Evolutionary conservation across 768 basidiomycete genomes (phyloP), one percentile per base, ranked within the genome.

Genomic region (Hirschioporus abietinus): DNA sequence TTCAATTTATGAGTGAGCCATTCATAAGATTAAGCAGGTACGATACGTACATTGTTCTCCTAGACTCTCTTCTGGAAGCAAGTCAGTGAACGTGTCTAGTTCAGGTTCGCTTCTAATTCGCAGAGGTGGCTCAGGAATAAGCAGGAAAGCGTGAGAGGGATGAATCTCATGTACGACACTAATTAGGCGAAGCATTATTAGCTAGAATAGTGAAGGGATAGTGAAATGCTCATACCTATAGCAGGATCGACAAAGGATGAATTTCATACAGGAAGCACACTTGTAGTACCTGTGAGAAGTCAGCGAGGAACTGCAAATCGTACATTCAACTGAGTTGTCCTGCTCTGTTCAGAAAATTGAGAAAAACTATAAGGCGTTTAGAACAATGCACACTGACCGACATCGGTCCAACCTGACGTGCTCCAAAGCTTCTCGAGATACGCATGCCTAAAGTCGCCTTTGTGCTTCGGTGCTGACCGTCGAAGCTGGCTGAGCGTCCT

Each of bases 81-180:
- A 67, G 66, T 58, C 70, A 9, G 73, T 66, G 60, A 73, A 70
- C 64, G 71, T 35, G 58, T 35, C 10, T 20, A 65, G 71, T 42
- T 83, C 85, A 1, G 80, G 74, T 58, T 81, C 83, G 68, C 78
- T 82, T 35, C 69, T 72, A 25, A 77, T 75, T 27, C 81, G 80
- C 26, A 72, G 66, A 2, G 79, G 81, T 70, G 81, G 84, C 69
- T 92, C 91, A n/a, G 89, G 89, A 6, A 95, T 85, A 9, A 86
- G 82, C 23, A 96, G 78, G 81, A 96, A 97, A 1, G 91, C 87
- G 72, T 98, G 94, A 0, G 86, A 84, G 0, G 95, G 96, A 72
- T 98, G 95, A 18, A 96, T 85, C 71, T 95, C 93, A 70, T 96
- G 92, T 12, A 95, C 94, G 78, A 92, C 88, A 72, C 94, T 95